Percentiles rank a stretch among this genome's conserved stretches.
These are phyloP conservation scores for Phytophthora melonis DNA, from an alignment of 352 stramenopile genomes.

Conservation along the genomic window DNA sequence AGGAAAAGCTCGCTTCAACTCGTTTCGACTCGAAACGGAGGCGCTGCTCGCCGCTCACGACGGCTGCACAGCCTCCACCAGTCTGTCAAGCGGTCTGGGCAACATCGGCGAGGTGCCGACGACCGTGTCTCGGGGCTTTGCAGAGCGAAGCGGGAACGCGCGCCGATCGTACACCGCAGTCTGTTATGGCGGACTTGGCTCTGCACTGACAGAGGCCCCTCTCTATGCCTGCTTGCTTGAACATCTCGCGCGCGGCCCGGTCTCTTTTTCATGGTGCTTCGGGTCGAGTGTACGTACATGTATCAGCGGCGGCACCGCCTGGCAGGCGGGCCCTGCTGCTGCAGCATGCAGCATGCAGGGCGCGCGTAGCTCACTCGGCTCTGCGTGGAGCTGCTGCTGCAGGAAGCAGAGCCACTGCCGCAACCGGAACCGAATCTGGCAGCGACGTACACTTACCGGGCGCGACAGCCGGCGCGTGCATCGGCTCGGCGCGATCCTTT, in stretches of 20 bases:
- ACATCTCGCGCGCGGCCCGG: slow-evolving; percentile 21
- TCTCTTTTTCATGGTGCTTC: slow-evolving; percentile 37
- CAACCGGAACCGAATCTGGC: not conserved
- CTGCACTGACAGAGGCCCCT: slow-evolving; percentile 25
- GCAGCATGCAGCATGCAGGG: no score
- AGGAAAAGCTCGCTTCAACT: not conserved
- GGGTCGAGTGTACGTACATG: not conserved
- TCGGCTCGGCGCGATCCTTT: not conserved
- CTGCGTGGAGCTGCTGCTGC: not conserved
- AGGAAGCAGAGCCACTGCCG: not conserved
- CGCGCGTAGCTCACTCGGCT: not conserved
- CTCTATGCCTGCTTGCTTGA: slow-evolving; percentile 29
- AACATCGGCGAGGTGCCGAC: not conserved
- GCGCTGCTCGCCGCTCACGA: not conserved
- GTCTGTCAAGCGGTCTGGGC: not conserved
- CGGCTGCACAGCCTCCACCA: not conserved
- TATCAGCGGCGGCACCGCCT: slow-evolving; percentile 14
- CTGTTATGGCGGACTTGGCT: slow-evolving; percentile 21
- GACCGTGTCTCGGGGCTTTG: not conserved
- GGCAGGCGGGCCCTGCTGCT: no score
- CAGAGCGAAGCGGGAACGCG: not conserved
- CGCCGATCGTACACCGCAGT: not conserved
- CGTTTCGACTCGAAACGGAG: not conserved
- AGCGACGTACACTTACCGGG: no score
- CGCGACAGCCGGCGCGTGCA: no score